A percentile compares a stretch with the other conserved stretches of the same genome.
Evolutionary conservation across 2,329 filamentous ascomycete species (phyloP).

Genomic region (Basipetospora chlamydospora): DNA sequence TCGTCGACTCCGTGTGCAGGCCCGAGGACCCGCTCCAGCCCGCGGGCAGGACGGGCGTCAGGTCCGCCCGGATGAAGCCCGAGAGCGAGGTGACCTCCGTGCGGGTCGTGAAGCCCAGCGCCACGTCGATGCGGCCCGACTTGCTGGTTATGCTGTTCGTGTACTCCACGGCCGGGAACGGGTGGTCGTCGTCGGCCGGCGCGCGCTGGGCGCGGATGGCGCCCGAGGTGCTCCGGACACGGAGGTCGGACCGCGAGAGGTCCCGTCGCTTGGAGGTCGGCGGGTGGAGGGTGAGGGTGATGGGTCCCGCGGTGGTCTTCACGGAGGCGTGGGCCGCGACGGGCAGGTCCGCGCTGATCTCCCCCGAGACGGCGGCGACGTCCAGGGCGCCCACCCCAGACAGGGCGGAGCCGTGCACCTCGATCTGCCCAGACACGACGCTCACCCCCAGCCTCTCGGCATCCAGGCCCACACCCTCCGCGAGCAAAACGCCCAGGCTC

Average conservation of each 20-base stretch:
- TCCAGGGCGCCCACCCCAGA: conserved; percentile 9
- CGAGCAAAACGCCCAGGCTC: conserved; percentile 25
- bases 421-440: conserved; percentile 27
- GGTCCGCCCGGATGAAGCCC: conserved; percentile 22
- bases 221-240: conserved; percentile 28
- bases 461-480: conserved; percentile 23
- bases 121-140: conserved; percentile 27
- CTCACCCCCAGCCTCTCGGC: conserved; percentile 13
- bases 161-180: conserved; percentile 35
- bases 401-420: conserved; percentile 23
- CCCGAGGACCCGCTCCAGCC: conserved; percentile 8
- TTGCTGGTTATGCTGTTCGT: conserved; percentile 26
- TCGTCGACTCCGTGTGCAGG: conserved; percentile 29
- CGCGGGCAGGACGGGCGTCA: conserved; percentile 28
- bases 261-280: conserved; percentile 20
- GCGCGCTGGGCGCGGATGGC: conserved; percentile 25
- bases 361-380: too few species aligned
- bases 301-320: conserved; percentile 27
- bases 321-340: conserved; percentile 33
- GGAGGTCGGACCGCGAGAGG: conserved; percentile 25
- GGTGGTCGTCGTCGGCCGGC: conserved; percentile 13
- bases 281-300: conserved; percentile 25
- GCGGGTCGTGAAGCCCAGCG: conserved; percentile 23
- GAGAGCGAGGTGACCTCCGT: conserved; percentile 24
- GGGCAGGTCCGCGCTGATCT: conserved; percentile 33